phyloP scores from a whole-genome alignment of 139 green algal species.

The Chlamydomonas eustigma region DNA sequence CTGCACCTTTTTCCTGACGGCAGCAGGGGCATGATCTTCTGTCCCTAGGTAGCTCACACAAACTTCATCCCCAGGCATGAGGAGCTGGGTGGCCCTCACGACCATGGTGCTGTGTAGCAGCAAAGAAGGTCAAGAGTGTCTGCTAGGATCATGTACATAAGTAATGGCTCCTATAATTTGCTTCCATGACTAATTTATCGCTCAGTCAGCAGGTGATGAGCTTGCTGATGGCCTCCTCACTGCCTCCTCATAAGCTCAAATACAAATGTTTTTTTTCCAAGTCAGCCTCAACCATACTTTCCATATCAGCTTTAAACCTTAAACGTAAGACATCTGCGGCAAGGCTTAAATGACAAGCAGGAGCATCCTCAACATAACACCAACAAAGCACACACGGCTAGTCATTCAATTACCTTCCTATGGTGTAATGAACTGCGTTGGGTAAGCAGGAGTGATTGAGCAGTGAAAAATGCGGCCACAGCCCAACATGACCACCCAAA shows the following conservation, averaged over 20 bases:
- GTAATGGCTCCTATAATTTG: background rate
- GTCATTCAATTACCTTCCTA: conserved; percentile 4
- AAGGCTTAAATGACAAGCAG: too few species aligned
- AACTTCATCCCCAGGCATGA: conserved; percentile 27
- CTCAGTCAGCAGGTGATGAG: too few species aligned
- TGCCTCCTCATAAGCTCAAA: background rate
- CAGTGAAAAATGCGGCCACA: conserved; percentile 41
- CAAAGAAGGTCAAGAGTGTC: background rate
- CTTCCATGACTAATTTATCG: too few species aligned
- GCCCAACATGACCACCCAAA: conserved; percentile 25
- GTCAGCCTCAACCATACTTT: background rate
- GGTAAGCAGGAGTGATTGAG: conserved; percentile 49
- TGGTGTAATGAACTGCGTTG: conserved; percentile 42
- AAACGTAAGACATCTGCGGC: background rate
- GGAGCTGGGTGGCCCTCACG: conserved; percentile 30
- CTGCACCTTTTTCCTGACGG: conserved; percentile 3
- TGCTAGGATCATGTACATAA: background rate
- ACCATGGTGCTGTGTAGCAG: conserved; percentile 25
- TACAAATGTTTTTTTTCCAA: background rate
- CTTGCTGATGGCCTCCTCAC: too few species aligned
- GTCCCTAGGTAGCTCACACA: conserved; percentile 40
- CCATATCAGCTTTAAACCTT: background rate
- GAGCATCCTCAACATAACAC: too few species aligned
- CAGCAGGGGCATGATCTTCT: conserved; percentile 32
- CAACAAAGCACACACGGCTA: too few species aligned